Base-by-base conservation (phyloP, 345 rosid species). In the Toxicodendron radicans region DNA sequence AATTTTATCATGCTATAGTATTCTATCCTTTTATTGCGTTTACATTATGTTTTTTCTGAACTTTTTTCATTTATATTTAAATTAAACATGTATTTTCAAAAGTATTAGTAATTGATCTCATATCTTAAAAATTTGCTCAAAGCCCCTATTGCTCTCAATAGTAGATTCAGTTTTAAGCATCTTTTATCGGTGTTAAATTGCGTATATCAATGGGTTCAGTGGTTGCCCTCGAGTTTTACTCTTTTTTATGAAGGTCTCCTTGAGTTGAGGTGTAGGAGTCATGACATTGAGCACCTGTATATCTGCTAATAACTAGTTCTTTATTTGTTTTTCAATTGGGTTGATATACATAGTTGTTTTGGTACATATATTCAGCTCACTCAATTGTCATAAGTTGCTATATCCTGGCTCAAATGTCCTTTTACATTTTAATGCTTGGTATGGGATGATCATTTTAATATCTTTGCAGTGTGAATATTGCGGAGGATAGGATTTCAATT, bases 391-490 rank as follows among this genome's bases (percentile, higher is more conserved):
- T 41, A 38, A 41, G 51, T 18, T n/a, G 17, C 18, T 38, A 62
- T 27, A 11, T 21, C 54, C n/a, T 23, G 11, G 35, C 24, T 68
- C 12, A 24, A 43, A 2, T 21, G 17, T 43, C 45, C 43, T 20
- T 57, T 46, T 23, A 41, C 51, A 60, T 16, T 35, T 41, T 57
- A 58, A 41, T 32, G 41, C 46, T 24, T 24, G 14, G 5, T 48
- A 60, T 32, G 18, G 4, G 14, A 27, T 52, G 7, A 58, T 54
- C 5, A n/a, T 45, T 27, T 66, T 66, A 27, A 49, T n/a, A 16
- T 61, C 20, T 65, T 66, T 88, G 71, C 90, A 92, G 94, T 1
- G 87, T 92, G 75, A 81, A 86, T 62, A 60, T 92, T 66, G 54
- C 17, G 59, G 68, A 75, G 66, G 86, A 86, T 69, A 71, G 33